Evolutionary conservation across 2,329 filamentous ascomycete species (phyloP), one percentile per base, ranked within the genome.

Genomic region (Epichloe gansuensis): DNA sequence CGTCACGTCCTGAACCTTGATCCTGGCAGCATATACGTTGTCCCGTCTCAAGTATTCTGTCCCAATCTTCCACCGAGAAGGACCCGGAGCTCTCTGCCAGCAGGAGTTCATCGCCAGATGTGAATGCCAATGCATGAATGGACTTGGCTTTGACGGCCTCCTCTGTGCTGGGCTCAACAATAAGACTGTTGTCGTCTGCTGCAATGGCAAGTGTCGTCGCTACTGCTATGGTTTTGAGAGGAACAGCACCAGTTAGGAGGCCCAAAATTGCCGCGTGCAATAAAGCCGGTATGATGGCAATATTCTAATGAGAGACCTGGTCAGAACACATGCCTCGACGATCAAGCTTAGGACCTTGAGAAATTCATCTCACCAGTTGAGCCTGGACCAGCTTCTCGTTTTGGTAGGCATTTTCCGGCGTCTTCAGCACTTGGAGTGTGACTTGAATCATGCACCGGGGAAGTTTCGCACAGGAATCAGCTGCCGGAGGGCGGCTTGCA

Each of bases 41-140:
- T 37, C 86, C 89, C 45, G 75, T 71, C 56, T 83, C 76, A 58
- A 83, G 80, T 17, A 86, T 80, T 44, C 76, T 72, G 52, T 89
- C 80, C 89, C 91, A 96, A 57, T 85, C 83, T 13, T 81, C 75
- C 58, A 86, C 74, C 46, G 81, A 80, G 64, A 96, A 97, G 3
- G 71, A 70, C 0, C 91, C 91, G 61, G 91, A 82, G 62, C 89
- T 95, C 69, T 95, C 87, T 37, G 80, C 83, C 43, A 95, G 69
- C 23, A 96, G 69, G 50, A 95, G 71, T 54, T 88, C 82, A 8
- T 84, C 80, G 50, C 81, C 74, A 1, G 83, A 82, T n/a, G 84
- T 85, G 65, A 93, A 95, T 5, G 83, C 85, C 54, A 96, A 75
- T n/a, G 86, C 88, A 65, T 96, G 91, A 23, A 88, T 70, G 5